Evolutionary conservation across 352 stramenopile species (phyloP).

Genomic region (Globisporangium paroecandrum): DNA sequence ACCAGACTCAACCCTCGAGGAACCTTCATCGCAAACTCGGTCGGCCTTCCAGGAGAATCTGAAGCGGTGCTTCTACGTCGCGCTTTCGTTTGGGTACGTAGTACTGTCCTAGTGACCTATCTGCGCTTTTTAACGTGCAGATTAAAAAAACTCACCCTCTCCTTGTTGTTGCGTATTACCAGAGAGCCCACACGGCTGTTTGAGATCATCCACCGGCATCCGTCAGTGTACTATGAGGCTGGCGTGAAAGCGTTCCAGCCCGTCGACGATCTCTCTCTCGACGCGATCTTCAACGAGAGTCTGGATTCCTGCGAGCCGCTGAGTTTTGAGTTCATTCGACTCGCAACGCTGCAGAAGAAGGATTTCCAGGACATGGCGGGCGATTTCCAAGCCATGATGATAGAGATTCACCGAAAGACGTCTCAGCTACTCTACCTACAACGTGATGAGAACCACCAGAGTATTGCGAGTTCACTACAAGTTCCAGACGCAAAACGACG

Average conservation of each 20-base stretch:
- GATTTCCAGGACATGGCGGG: not conserved
- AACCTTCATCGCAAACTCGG: not conserved
- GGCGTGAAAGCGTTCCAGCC: slow-evolving; percentile 38
- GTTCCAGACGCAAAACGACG: slow-evolving; percentile 14
- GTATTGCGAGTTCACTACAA: not conserved
- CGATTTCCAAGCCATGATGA: slow-evolving; percentile 7
- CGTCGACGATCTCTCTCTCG: slow-evolving; percentile 18
- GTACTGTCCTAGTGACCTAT: not conserved
- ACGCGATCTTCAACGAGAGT: slow-evolving; percentile 23
- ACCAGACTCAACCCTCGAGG: not conserved
- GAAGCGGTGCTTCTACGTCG: slow-evolving; percentile 47
- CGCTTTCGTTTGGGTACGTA: slow-evolving; percentile 40
- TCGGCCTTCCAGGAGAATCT: slow-evolving; percentile 56
- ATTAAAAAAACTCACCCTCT: not conserved
- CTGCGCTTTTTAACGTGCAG: not conserved
- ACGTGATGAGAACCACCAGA: not conserved
- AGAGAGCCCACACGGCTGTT: slow-evolving; percentile 33
- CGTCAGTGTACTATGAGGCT: slow-evolving; percentile 45
- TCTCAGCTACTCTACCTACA: not conserved
- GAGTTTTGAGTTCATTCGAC: slow-evolving; percentile 6
- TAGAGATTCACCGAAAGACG: slow-evolving; percentile 7
- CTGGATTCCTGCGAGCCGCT: slow-evolving; percentile 9
- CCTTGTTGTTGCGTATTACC: not conserved
- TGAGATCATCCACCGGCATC: slow-evolving; percentile 33
- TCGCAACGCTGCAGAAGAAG: not conserved